These are phyloP conservation scores for Polytrichum commune DNA, from an alignment of 225 moss, liverwort and hornwort species.

Conservation along the genomic window DNA sequence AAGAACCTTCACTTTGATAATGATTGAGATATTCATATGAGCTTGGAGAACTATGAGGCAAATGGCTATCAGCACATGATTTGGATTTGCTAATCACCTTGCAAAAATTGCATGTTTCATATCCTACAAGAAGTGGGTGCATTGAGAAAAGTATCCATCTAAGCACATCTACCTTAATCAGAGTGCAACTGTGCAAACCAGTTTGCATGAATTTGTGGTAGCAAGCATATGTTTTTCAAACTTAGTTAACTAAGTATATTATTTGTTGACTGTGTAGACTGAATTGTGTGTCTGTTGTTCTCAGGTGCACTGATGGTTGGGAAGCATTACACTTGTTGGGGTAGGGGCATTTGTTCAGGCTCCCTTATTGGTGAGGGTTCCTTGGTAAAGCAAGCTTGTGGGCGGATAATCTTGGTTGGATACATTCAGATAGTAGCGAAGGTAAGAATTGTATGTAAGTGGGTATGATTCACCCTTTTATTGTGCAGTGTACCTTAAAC, in stretches of 20 bases:
- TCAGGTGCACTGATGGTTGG: slow-evolving; percentile 9
- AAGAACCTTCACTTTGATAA: too few relatives aligned
- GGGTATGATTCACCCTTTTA: slow-evolving; percentile 21
- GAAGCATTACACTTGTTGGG: slow-evolving; percentile 1
- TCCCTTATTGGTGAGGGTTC: slow-evolving; percentile 11
- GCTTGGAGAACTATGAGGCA: too few relatives aligned
- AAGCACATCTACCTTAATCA: background rate
- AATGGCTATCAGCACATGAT: too few relatives aligned
- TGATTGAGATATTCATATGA: too few relatives aligned
- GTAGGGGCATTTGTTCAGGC: slow-evolving; percentile 10
- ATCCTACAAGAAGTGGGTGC: too few relatives aligned
- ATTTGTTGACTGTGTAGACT: too few relatives aligned
- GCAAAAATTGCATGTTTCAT: too few relatives aligned
- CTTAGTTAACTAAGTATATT: too few relatives aligned
- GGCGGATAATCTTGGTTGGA: slow-evolving; percentile 6
- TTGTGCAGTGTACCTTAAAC: slow-evolving; percentile 19
- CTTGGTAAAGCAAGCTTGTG: slow-evolving; percentile 12
- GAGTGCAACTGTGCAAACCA: background rate
- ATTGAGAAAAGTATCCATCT: too few relatives aligned
- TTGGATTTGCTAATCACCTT: too few relatives aligned
- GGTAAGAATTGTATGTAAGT: slow-evolving; percentile 5
- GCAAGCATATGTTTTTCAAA: too few relatives aligned
- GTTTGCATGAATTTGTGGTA: too few relatives aligned
- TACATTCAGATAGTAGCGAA: slow-evolving; percentile 10
- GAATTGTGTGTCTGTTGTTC: background rate